Percentiles rank a stretch among this genome's conserved stretches.
These are phyloP conservation scores for Baeospora myosura DNA, from an alignment of 1,284 basidiomycete genomes.

Conservation along the genomic window DNA sequence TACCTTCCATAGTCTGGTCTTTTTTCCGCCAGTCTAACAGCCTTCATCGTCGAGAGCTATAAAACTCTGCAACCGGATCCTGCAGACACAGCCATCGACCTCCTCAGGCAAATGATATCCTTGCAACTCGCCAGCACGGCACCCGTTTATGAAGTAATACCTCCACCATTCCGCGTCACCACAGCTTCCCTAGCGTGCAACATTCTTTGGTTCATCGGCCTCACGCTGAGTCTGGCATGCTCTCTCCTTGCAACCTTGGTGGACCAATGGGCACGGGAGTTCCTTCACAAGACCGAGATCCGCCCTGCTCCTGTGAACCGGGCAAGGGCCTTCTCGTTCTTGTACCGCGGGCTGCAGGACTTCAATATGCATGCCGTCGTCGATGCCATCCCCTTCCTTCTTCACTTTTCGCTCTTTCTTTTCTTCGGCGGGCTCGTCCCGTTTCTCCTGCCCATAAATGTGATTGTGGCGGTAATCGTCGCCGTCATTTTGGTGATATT, in stretches of 20 bases:
- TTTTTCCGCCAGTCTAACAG: slow-evolving; percentile 11
- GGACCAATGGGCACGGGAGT: slow-evolving; percentile 9
- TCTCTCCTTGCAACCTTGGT: slow-evolving; percentile 8
- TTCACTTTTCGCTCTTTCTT: slow-evolving; percentile 10
- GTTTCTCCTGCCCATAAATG: slow-evolving; percentile 6
- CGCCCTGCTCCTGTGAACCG: not conserved
- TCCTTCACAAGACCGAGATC: slow-evolving; percentile 5
- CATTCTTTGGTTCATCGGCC: slow-evolving; percentile 9
- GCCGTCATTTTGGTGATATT: not conserved
- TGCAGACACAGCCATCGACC: slow-evolving; percentile 1
- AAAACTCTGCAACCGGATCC: slow-evolving; percentile 5
- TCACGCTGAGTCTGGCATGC: slow-evolving; percentile 7
- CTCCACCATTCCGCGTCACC: no score
- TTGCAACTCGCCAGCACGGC: slow-evolving; percentile 7
- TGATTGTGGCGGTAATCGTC: not conserved
- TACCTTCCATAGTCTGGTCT: no score
- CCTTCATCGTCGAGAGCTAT: slow-evolving; percentile 13
- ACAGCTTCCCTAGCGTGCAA: no score
- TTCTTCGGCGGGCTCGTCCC: slow-evolving; percentile 9
- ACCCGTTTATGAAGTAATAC: no score
- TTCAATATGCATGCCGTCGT: slow-evolving; percentile 8
- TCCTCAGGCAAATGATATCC: slow-evolving; percentile 8
- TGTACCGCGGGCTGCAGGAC: slow-evolving; percentile 7
- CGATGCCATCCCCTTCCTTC: slow-evolving; percentile 9
- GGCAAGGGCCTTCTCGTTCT: slow-evolving; percentile 6